phyloP scores from a whole-genome alignment of 805 yeast genomes.

The Yarrowia sp. region DNA sequence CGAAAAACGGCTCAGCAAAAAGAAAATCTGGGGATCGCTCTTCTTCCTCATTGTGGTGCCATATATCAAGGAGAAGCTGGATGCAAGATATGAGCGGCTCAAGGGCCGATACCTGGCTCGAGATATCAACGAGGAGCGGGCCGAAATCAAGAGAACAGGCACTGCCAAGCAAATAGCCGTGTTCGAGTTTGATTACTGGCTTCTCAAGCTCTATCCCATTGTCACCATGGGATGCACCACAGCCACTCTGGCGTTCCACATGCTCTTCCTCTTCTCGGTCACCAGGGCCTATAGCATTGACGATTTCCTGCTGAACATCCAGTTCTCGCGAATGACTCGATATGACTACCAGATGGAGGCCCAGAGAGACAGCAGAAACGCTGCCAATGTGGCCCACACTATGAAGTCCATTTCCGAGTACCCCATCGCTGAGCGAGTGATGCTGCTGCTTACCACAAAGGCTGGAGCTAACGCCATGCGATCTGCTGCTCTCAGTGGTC shows the following conservation, averaged over 20 bases:
- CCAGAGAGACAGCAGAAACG: slow-evolving; percentile 43
- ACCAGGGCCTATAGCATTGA: slow-evolving; percentile 68
- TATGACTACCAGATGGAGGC: slow-evolving; percentile 46
- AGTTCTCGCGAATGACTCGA: slow-evolving; percentile 64
- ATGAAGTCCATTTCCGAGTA: slow-evolving; percentile 34
- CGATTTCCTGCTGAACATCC: slow-evolving; percentile 66
- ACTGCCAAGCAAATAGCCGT: slow-evolving; percentile 43
- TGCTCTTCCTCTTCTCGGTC: slow-evolving; percentile 71
- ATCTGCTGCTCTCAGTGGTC: slow-evolving; percentile 42
- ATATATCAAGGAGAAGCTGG: slow-evolving; percentile 72
- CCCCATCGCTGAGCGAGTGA: slow-evolving; percentile 40
- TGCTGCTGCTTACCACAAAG: slow-evolving; percentile 46
- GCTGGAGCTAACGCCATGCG: slow-evolving; percentile 47
- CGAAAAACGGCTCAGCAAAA: slow-evolving; percentile 58
- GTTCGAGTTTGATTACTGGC: slow-evolving; percentile 49
- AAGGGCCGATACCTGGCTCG: slow-evolving; percentile 64
- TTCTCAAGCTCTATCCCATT: slow-evolving; percentile 69
- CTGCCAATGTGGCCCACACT: slow-evolving; percentile 36
- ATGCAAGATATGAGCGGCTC: slow-evolving; percentile 66
- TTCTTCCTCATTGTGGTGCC: slow-evolving; percentile 65
- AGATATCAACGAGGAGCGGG: slow-evolving; percentile 51
- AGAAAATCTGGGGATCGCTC: slow-evolving; percentile 64
- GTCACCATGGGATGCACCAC: slow-evolving; percentile 57
- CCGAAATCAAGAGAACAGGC: slow-evolving; percentile 37
- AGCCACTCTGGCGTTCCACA: slow-evolving; percentile 62